Base-by-base conservation (phyloP, 1,284 basidiomycete genomes). In the Bondarzewia mesenterica region DNA sequence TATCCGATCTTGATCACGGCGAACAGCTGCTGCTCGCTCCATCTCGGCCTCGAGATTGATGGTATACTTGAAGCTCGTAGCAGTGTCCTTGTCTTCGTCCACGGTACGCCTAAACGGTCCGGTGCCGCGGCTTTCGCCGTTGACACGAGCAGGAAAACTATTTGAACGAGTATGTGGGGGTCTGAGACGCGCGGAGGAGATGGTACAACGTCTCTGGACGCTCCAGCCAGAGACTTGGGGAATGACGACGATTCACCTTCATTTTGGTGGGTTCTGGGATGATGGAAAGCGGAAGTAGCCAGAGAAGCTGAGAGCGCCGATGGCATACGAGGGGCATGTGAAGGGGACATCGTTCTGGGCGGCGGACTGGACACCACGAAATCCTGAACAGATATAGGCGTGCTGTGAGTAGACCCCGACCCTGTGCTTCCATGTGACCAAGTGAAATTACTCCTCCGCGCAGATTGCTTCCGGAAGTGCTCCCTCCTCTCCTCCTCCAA, bases 231-330 rank as follows among this genome's bases (percentile, higher is more conserved):
- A 4, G 38, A 15, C n/a, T 18, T 16, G 15, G 38, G 10, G 8
- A 10, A 16, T 5, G n/a, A 18, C 20, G 38, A 18, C 5, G 38
- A 27, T 21, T 5, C 12, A 29, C 25, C 25, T 43, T 46, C 47
- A 26, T 53, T 51, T 5, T 47, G 39, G 23, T 59, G 57, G 6
- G 63, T 66, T 50, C 61, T 67, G 7, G 78, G 74, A 56, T 80
- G 71, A 51, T 83, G 75, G 56, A 86, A 80, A 10, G 67, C 64
- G 14, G 82, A 73, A 18, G 74, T 77, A 8, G 73, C 79, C 27
- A 89, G 66, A 22, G 85, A 88, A 14, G 77, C 76, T 21, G 86
- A 89, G 35, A 89, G 73, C 12, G 80, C 75, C 47, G 85, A 88
- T 15, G 72, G 57, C 45, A 62, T 60, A 21, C 62, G 64, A 21